Evolutionary conservation across 495 filamentous ascomycete genomes (phyloP).

Genomic region (Xylaria curta): DNA sequence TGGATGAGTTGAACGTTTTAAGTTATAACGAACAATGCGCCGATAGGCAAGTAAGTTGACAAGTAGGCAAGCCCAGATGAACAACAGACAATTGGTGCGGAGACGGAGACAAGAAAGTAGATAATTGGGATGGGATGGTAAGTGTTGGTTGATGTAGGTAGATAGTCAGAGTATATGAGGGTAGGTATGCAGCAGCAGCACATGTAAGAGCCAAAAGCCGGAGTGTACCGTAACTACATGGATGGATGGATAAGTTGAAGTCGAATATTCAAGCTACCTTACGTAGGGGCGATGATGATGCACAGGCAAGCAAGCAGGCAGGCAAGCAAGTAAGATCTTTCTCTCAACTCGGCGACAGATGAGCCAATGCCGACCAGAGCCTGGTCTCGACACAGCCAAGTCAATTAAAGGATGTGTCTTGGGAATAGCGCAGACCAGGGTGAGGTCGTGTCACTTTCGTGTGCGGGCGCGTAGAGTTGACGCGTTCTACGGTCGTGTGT

Average conservation of each 20-base stretch:
- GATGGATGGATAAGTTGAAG: not conserved
- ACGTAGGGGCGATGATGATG: not conserved
- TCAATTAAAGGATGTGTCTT: constrained; percentile 48
- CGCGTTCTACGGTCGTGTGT: constrained; percentile 19
- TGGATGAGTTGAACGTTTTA: not conserved
- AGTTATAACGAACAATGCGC: not conserved
- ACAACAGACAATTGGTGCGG: constrained; percentile 1
- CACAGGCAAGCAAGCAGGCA: not conserved
- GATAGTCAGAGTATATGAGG: not conserved
- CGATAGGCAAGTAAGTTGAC: not conserved
- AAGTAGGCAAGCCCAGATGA: not conserved
- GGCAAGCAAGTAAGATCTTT: not conserved
- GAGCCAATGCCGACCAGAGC: not conserved
- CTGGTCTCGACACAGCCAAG: constrained; percentile 18
- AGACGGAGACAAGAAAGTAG: not conserved
- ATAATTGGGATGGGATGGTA: not conserved
- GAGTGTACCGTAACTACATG: not conserved
- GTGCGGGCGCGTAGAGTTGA: constrained; percentile 28
- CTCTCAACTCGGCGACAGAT: not conserved
- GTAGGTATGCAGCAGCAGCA: not conserved
- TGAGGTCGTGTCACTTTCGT: constrained; percentile 47
- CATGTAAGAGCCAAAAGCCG: constrained; percentile 5
- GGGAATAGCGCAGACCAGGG: constrained; percentile 43
- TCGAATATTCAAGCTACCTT: not conserved
- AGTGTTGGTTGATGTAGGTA: not conserved